A percentile compares a stretch with the other conserved stretches of the same genome.
These are phyloP conservation scores for Cucurbita pepo DNA, from an alignment of 306 rosid genomes.

Conservation along the genomic window DNA sequence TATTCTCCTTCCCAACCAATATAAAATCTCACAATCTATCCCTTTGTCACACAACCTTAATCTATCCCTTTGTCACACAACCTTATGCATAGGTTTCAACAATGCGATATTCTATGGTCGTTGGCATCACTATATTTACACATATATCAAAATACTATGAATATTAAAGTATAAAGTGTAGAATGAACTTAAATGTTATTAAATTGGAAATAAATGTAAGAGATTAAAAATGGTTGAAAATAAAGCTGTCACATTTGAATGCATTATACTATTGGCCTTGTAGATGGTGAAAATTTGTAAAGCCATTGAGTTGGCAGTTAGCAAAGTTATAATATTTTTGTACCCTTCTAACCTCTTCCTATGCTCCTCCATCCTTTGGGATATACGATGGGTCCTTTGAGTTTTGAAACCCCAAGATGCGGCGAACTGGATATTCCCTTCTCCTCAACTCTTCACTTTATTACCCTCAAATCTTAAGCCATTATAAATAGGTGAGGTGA, in stretches of 20 bases:
- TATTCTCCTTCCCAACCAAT: too few species aligned
- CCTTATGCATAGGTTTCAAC: too few species aligned
- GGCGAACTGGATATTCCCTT: conserved; percentile 14
- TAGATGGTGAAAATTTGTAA: not conserved
- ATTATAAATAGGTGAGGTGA: too few species aligned
- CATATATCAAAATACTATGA: too few species aligned
- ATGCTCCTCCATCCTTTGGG: conserved; percentile 35
- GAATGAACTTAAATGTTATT: too few species aligned
- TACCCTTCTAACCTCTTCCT: not conserved
- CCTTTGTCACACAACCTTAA: too few species aligned
- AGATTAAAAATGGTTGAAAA: not conserved
- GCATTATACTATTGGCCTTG: not conserved
- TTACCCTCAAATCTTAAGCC: not conserved
- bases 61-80: too few species aligned
- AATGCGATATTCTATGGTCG: too few species aligned
- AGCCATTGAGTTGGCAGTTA: not conserved
- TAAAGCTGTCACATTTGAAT: not conserved
- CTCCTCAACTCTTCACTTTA: not conserved
- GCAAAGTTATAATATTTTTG: not conserved
- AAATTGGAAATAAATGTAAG: not conserved
- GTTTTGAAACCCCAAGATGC: conserved; percentile 16
- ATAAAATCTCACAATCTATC: too few species aligned
- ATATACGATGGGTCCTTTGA: conserved; percentile 28
- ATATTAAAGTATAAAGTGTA: too few species aligned
- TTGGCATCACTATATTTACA: too few species aligned